phyloP scores from a whole-genome alignment of 2,329 filamentous ascomycete species.

The Colletotrichum musicola region DNA sequence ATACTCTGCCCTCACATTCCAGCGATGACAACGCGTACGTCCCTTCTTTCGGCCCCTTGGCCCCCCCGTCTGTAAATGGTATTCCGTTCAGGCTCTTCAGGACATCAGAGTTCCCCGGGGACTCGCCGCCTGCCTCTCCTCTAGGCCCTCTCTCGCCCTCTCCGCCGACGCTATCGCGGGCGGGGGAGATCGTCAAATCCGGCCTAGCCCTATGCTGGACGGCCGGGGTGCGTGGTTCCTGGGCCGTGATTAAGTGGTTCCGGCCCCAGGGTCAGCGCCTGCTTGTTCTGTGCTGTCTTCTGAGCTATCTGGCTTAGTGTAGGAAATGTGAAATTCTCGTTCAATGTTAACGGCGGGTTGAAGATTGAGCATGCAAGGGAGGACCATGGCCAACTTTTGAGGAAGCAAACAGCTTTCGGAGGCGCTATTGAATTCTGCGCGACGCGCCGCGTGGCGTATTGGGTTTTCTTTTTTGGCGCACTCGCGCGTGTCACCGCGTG shows the following conservation, averaged over 20 bases:
- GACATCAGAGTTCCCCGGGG: too few species aligned
- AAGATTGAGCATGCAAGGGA: constrained; percentile 23
- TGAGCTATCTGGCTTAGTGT: background rate
- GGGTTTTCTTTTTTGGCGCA: background rate
- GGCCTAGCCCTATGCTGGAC: constrained; percentile 20
- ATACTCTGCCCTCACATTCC: constrained; percentile 12
- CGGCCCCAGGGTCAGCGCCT: constrained; percentile 3
- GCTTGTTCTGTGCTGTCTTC: background rate
- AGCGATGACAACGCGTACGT: constrained; percentile 10
- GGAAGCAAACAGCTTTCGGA: background rate
- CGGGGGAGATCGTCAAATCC: constrained; percentile 26
- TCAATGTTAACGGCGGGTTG: background rate
- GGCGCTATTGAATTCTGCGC: constrained; percentile 22
- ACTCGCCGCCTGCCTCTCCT: too few species aligned
- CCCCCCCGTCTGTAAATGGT: background rate
- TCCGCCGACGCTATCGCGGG: constrained; percentile 18
- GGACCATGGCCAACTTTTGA: background rate
- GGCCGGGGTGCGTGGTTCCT: constrained; percentile 2
- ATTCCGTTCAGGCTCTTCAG: too few species aligned
- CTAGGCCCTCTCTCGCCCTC: background rate
- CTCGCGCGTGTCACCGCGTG: background rate
- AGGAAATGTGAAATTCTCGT: background rate
- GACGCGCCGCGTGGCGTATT: background rate
- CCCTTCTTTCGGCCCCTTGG: background rate
- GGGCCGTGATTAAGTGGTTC: background rate